Evolutionary conservation across 345 rosid species (phyloP), one percentile per base, ranked within the genome.

Genomic region (Isatis tinctoria): DNA sequence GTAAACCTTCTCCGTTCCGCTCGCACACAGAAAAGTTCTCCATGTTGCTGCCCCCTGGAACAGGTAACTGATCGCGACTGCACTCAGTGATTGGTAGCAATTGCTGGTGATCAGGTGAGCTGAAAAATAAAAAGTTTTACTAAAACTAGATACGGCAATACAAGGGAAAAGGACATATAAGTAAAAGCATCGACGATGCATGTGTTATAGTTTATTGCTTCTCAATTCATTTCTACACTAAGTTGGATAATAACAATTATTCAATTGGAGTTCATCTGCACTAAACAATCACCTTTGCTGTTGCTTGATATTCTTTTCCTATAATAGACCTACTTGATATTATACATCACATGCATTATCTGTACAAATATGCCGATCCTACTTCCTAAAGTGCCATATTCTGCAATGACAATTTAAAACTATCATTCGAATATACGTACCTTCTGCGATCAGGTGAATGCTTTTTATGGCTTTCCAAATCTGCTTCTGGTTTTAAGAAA

Each of bases 371-470:
- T 28, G 32, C 39, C n/a, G 9, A 57, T 45, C 45, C 49, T 58
- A 47, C 47, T 63, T 57, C 61, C 61, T 39, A 56, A 48, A 22
- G 62, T 48, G 24, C 41, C 61, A 65, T 61, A 54, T 62, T 43
- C 48, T 39, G 36, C 22, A 71, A 26, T 57, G 73, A 65, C 37
- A 26, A 65, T 61, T 68, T 22, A 58, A 70, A 41, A 47, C 22
- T 39, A 58, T 24, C 20, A 18, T 47, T 20, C 78, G 43, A 39
- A 64, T 41, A 43, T 52, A 49, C 39, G 35, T 87, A 92, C 99
- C 99, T 92, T 85, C 85, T 84, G 81, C 83, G 88, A 70, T 86
- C 88, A 77, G 88, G 83, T 16, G 86, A 81, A 81, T 74, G 76
- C 78, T 83, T 88, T 78, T 85, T 90, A 67, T 62, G 69, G 86